These are phyloP conservation scores for Selaginella tamariscina DNA, from an alignment of 75 land plant genomes.

Conservation along the genomic window DNA sequence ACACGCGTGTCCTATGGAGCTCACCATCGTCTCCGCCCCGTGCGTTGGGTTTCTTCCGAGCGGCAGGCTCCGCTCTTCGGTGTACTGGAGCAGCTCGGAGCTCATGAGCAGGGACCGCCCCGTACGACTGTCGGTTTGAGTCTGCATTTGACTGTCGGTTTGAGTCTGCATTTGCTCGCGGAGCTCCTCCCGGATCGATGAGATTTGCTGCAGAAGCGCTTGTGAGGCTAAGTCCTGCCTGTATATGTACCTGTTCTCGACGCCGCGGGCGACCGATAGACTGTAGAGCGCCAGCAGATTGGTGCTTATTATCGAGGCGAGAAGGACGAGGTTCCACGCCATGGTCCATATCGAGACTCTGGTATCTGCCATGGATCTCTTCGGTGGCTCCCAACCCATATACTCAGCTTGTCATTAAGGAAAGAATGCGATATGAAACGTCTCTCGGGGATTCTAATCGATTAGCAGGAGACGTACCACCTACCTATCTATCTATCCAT, in stretches of 20 bases:
- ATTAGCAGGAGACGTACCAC: too few relatives aligned
- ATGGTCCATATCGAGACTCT: slow-evolving; percentile 7
- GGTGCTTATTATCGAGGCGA: not conserved
- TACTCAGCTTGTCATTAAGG: too few relatives aligned
- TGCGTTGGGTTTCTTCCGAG: slow-evolving; percentile 11
- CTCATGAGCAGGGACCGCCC: not conserved
- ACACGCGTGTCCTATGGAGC: not conserved
- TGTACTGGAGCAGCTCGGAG: slow-evolving; percentile 1
- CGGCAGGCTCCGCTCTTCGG: slow-evolving; percentile 9
- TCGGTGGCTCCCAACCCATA: too few relatives aligned
- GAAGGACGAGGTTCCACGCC: slow-evolving; percentile 10
- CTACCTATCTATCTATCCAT: too few relatives aligned
- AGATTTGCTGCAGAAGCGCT: not conserved
- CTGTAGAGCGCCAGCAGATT: slow-evolving; percentile 9
- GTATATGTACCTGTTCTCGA: too few relatives aligned
- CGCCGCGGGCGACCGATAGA: not conserved
- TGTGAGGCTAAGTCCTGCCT: not conserved
- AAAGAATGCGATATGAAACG: too few relatives aligned
- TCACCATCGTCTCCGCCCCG: slow-evolving; percentile 1
- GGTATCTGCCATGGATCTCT: not conserved
- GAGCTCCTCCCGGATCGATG: slow-evolving; percentile 1
- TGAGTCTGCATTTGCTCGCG: not conserved
- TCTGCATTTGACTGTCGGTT: not conserved
- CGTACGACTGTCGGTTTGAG: not conserved
- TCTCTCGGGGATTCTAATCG: too few relatives aligned